Base-by-base conservation (phyloP, 2,329 filamentous ascomycete genomes). In the Trichoderma aggressivum region DNA sequence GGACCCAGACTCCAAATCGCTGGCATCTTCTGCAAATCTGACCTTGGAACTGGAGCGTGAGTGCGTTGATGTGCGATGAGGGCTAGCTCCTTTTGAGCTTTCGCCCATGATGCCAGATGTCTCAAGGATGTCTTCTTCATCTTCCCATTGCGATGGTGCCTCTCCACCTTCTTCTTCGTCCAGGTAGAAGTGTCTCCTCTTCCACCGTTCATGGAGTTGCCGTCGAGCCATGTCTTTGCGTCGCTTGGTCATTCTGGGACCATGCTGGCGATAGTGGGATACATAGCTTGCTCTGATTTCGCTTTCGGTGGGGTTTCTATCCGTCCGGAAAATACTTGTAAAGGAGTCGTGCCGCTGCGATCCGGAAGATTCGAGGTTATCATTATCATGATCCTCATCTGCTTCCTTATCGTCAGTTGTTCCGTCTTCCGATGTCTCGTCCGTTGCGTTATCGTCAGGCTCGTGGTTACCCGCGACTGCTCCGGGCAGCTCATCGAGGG, bases 131-230 rank as follows among this genome's bases (percentile, higher is more conserved):
- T 91, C 89, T 55, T 91, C 86, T 16, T 88, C 86, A 6, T 87
- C 84, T 26, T 86, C 83, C 84, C 90, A 94, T 30, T 88, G 89
- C 7, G 87, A 84, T 0, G 91, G 91, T 2, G 88, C 84, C n/a
- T 80, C 78, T 11, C 88, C 87, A 3, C 93, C 93, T 79, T 97
- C 93, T 82, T 97, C 94, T 79, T 94, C 91, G 71, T 97, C 93
- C 0, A 94, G 87, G 76, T 96, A 97, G 76, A 96, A 97, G 50
- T 91, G 89, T 59, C 93, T 86, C 71, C 92, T 87, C 76, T 88
- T 88, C 93, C 93, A 96, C 63, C 93, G 86, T 68, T 94, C 89
- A 75, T 91, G 86, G 43, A 93, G 83, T 74, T 85, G 84, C 50
- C 81, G 83, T 16, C 87, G 83, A 1, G 86, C 86, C 80, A 83